phyloP scores from a whole-genome alignment of 805 yeast genomes.

The Lachancea sp. region DNA sequence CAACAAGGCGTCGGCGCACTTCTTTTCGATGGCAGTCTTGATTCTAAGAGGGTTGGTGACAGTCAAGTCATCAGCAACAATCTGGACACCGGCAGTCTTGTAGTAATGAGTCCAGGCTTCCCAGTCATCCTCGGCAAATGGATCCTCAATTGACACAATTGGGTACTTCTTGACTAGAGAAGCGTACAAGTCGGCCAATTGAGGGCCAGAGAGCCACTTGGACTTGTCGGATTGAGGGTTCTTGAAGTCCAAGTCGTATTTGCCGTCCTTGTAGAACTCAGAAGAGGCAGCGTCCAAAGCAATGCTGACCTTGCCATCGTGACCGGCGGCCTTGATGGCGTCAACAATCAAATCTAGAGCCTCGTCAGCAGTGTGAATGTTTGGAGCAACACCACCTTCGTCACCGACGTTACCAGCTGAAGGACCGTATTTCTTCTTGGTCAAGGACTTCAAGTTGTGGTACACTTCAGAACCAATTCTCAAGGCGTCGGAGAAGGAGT shows the following conservation, averaged over 20 bases:
- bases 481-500: constrained; percentile 87
- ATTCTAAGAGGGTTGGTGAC: constrained; percentile 97
- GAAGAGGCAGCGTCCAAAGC: constrained; percentile 97
- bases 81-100: constrained; percentile 70
- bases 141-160: constrained; percentile 97
- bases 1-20: constrained; percentile 89
- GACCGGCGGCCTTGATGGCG: constrained; percentile 91
- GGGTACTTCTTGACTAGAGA: constrained; percentile 84
- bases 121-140: constrained; percentile 99
- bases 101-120: constrained; percentile 92
- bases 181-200: constrained; percentile 80
- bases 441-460: constrained; percentile 89
- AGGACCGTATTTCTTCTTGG: constrained; percentile 94
- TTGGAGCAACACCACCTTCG: constrained; percentile 99
- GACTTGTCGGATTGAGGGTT: constrained; percentile 87
- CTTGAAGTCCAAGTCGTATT: constrained; percentile 98
- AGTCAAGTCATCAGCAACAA: constrained; percentile 97
- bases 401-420: constrained; percentile 99
- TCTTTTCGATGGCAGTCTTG: constrained; percentile 92
- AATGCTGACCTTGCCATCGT: constrained; percentile 85
- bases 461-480: constrained; percentile 97
- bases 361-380: constrained; percentile 90
- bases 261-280: constrained; percentile 95
- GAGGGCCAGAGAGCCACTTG: constrained; percentile 84
- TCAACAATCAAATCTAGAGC: constrained; percentile 89